Evolutionary conservation across 768 basidiomycete genomes (phyloP), one percentile per base, ranked within the genome.

Genomic region (Pholiota microspora): DNA sequence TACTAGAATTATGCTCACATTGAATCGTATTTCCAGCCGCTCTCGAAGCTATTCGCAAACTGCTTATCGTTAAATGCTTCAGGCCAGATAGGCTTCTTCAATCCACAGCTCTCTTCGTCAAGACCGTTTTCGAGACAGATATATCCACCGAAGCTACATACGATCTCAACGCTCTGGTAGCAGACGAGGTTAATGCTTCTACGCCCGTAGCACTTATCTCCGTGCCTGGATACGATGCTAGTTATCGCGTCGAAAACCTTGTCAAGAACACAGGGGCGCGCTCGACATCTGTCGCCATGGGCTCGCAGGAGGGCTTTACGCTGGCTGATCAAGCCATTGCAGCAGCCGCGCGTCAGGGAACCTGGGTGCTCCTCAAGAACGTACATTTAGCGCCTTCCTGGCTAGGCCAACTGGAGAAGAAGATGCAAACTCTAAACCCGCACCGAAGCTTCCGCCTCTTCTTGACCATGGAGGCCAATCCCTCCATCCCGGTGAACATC

Each of bases 331-430:
- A 97, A 72, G 95, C 96, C 2, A 97, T 99, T 58, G 88, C 91
- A 27, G 75, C 86, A 21, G 97, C 95, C 35, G 91, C 94, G 23
- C 84, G 96, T 9, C 90, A 92, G 70, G 97, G 97, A 9, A 83
- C 89, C 28, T 97, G 95, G 95, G 96, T 99, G 1, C 78, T 99
- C 24, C 82, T 98, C 58, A 98, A 98, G 78, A 99, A 99, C 59
- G 94, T 96, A 15, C 95, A 98, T 67, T 82, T 99, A 40, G 93
- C 96, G 1, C 91, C 96, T 13, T 85, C 88, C 7, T 99, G 97
- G 97, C 81, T 99, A 4, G 91, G 91, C 53, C 93, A 94, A 62
- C 76, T 99, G 49, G 97, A 98, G 74, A 98, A 98, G 79, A 92
- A 94, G 61, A 73, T 99, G 25, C 95, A 98, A 64, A 95, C 90